A percentile compares a stretch with the other conserved stretches of the same genome.
phyloP scores from a whole-genome alignment of 768 basidiomycete species.

The Kwoniella dendrophila region DNA sequence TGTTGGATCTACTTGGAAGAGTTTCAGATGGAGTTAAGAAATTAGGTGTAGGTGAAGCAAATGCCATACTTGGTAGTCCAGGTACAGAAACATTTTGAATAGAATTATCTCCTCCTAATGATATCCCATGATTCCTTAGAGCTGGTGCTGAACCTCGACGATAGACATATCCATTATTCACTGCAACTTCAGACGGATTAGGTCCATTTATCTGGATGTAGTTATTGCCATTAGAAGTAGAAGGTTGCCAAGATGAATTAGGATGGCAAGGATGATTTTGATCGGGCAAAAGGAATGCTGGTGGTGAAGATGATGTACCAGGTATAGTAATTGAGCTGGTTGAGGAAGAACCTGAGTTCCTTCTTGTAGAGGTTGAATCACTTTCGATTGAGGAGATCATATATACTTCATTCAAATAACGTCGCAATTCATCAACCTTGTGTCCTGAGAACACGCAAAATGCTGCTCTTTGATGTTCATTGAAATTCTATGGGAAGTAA shows the following conservation, averaged over 20 bases:
- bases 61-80: slow-evolving; percentile 20
- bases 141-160: slow-evolving; percentile 19
- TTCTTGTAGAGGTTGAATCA: slow-evolving; percentile 31
- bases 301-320: slow-evolving; percentile 18
- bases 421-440: slow-evolving; percentile 79
- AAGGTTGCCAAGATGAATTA: too few species aligned
- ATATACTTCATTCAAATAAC: slow-evolving; percentile 62
- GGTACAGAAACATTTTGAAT: slow-evolving; percentile 2
- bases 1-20: too few species aligned
- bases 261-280: too few species aligned
- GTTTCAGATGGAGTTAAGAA: slow-evolving; percentile 17
- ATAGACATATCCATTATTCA: neutral
- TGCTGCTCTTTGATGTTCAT: slow-evolving; percentile 77
- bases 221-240: slow-evolving; percentile 2
- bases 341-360: slow-evolving; percentile 34
- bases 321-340: slow-evolving; percentile 34
- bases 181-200: neutral
- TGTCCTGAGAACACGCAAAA: slow-evolving; percentile 97
- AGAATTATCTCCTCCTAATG: neutral
- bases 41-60: slow-evolving; percentile 16
- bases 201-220: neutral
- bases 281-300: too few species aligned
- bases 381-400: slow-evolving; percentile 10
- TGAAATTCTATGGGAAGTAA: slow-evolving; percentile 77
- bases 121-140: slow-evolving; percentile 1